Conservation (phyloP, 352 stramenopile genomes). For the Phytophthora capsici region DNA sequence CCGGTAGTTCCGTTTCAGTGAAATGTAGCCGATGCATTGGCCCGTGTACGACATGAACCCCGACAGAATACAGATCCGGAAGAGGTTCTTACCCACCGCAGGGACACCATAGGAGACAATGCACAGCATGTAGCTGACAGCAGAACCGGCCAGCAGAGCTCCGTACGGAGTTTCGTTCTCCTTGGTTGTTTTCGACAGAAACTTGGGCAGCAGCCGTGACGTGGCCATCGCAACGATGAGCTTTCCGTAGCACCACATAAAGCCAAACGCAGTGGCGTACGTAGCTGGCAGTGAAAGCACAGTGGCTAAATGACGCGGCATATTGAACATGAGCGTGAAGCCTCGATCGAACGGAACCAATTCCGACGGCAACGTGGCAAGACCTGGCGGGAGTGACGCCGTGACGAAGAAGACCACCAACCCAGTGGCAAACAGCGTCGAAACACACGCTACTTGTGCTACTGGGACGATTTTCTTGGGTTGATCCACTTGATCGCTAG, state of each 20-base stretch:
- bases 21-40: constrained; percentile 52
- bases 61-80: constrained; percentile 38
- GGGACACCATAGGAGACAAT: constrained; percentile 37
- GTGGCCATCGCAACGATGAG: constrained; percentile 55
- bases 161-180: constrained; percentile 29
- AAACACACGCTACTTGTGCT: constrained; percentile 46
- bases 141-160: constrained; percentile 28
- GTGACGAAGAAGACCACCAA: constrained; percentile 46
- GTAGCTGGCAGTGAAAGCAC: constrained; percentile 54
- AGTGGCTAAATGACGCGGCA: constrained; percentile 18
- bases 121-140: constrained; percentile 46
- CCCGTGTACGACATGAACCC: constrained; percentile 49
- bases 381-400: constrained; percentile 32
- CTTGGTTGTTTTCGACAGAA: constrained; percentile 32
- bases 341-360: constrained; percentile 45
- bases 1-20: constrained; percentile 41
- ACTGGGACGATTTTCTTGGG: constrained; percentile 49
- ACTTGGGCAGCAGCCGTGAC: constrained; percentile 44
- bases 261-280: constrained; percentile 55
- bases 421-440: constrained; percentile 43
- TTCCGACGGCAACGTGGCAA: constrained; percentile 25
- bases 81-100: constrained; percentile 28
- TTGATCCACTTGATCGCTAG: constrained; percentile 42
- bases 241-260: constrained; percentile 65
- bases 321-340: constrained; percentile 40